Evolutionary conservation across 2,329 filamentous ascomycete species (phyloP).

Genomic region (Phoma sp.): DNA sequence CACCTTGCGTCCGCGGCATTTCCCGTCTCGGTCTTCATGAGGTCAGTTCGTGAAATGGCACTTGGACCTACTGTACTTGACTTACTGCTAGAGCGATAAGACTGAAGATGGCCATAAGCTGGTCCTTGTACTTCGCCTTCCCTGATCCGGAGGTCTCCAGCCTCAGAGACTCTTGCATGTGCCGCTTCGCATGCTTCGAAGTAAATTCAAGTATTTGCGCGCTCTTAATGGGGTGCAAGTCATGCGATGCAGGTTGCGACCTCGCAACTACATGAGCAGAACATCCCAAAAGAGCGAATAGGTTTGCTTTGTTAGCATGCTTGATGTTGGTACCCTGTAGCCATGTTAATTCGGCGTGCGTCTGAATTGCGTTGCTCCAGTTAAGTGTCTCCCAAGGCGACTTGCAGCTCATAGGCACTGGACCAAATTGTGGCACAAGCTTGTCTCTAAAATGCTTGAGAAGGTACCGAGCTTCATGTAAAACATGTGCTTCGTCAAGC

Average conservation of each 20-base stretch:
- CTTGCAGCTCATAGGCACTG: slow-evolving; percentile 18
- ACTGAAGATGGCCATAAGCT: slow-evolving; percentile 25
- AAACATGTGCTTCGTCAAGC: slow-evolving; percentile 13
- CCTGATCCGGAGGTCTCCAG: slow-evolving; percentile 15
- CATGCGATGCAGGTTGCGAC: background rate
- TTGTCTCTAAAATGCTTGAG: slow-evolving; percentile 22
- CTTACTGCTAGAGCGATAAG: slow-evolving; percentile 24
- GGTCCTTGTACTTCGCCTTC: slow-evolving; percentile 28
- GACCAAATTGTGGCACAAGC: slow-evolving; percentile 21
- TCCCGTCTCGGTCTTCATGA: slow-evolving; percentile 18
- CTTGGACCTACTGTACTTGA: background rate
- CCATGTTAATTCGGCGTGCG: slow-evolving; percentile 22
- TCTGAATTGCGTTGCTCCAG: slow-evolving; percentile 18
- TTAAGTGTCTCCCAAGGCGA: slow-evolving; percentile 27
- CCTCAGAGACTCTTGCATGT: slow-evolving; percentile 23
- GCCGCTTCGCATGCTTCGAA: slow-evolving; percentile 15
- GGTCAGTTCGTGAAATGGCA: background rate
- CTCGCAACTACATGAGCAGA: slow-evolving; percentile 15
- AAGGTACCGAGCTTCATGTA: slow-evolving; percentile 17
- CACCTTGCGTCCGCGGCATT: slow-evolving; percentile 41
- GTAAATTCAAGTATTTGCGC: slow-evolving; percentile 17
- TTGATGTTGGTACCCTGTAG: slow-evolving; percentile 14
- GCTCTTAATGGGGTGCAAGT: slow-evolving; percentile 1
- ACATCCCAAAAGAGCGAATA: slow-evolving; percentile 21
- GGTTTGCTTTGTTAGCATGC: slow-evolving; percentile 20